Base-by-base conservation (phyloP, 2,329 filamentous ascomycete genomes). In the Verticillium klebahnii region DNA sequence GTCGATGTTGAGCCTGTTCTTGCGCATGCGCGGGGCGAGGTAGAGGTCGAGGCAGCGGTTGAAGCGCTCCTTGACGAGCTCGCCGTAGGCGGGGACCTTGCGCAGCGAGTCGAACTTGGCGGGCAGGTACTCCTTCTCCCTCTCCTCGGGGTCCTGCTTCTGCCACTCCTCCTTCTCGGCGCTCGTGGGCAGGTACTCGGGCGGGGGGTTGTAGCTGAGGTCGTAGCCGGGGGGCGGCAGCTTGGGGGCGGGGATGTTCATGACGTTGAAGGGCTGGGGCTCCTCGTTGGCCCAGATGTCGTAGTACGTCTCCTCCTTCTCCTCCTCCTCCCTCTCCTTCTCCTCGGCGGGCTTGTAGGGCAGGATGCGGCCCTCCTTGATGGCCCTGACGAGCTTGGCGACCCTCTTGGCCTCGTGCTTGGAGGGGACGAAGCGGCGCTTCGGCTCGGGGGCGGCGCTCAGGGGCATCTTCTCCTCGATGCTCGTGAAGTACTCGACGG, bases 241-340 rank as follows among this genome's bases (percentile, higher is more conserved):
- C 74, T 99, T 99, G 5, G 95, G 95, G 1, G 95, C 94, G 17
- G 95, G 91, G 60, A 98, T 90, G 71, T 97, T 92, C 93, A 98
- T 98, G 39, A 90, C 82, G 74, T 98, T 91, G 64, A 93, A 90
- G 37, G 90, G 86, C 68, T 89, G 85, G 12, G 92, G 87, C 68
- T 89, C 86, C 75, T 99, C 94, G 71, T 98, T 91, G 60, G 94
- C 92, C 95, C 95, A 99, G 60, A 99, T 85, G 72, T 99, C 95
- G 71, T 93, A 97, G 70, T 88, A 88, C 29, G 85, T 84, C 50
- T 90, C 81, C 60, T 90, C 87, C 63, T 90, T 82, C 61, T 91
- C 87, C 59, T 90, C 85, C 61, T 91, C 87, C 66, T 93, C 86
- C 65, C 88, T 84, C 68, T 92, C 77, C 54, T 76, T 79, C 66